Conservation (phyloP, 164 flowering plant species). For the Euptelea pleiosperma region DNA sequence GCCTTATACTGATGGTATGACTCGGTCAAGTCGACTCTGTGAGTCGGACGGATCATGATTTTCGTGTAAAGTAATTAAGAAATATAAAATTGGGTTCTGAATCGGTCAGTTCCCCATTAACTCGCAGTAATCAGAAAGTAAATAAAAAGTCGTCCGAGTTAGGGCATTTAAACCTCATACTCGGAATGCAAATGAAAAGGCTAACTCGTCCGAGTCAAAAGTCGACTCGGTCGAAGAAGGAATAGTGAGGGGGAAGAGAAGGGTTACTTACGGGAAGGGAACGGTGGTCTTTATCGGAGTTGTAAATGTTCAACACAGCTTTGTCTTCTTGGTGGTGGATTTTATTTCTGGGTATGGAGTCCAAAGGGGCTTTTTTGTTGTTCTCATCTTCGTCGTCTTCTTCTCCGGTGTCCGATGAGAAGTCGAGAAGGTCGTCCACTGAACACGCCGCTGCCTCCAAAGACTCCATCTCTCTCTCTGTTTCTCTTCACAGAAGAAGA, state of each 20-base stretch:
- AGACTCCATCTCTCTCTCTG: conserved; percentile 28
- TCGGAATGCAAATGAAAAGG: neutral
- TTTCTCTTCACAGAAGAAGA: neutral
- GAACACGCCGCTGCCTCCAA: conserved; percentile 24
- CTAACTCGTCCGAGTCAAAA: conserved; percentile 10
- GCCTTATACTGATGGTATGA: too few relatives aligned
- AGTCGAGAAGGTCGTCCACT: conserved; percentile 42
- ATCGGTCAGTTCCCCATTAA: too few relatives aligned
- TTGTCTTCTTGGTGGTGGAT: conserved; percentile 2
- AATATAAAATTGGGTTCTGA: too few relatives aligned
- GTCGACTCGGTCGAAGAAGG: neutral
- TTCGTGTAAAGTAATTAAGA: too few relatives aligned
- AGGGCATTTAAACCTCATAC: too few relatives aligned
- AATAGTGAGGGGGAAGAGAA: neutral
- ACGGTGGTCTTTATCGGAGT: conserved; percentile 7
- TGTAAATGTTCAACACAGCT: conserved; percentile 9
- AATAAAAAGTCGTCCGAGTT: too few relatives aligned
- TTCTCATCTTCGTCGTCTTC: conserved; percentile 26
- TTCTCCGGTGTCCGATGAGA: conserved; percentile 40
- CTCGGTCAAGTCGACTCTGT: conserved; percentile 4
- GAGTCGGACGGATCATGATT: too few relatives aligned
- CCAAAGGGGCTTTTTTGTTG: neutral
- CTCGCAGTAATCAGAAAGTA: too few relatives aligned
- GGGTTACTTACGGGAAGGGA: conserved; percentile 21
- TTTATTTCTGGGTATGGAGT: neutral